Evolutionary conservation across 129 eudicot genomes (phyloP).

Genomic region (Heracleum sosnowskyi): DNA sequence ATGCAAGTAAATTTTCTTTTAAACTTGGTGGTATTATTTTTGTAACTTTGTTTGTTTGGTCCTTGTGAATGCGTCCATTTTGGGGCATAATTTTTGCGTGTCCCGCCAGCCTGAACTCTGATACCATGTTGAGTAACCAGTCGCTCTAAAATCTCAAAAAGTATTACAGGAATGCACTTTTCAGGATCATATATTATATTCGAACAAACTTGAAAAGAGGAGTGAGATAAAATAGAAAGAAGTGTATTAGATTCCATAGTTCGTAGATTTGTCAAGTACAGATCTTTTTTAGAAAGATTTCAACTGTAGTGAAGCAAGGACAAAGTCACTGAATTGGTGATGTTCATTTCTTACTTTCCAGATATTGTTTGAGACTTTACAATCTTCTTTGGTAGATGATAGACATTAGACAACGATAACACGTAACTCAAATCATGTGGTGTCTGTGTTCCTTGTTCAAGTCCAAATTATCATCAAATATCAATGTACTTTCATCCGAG

Average conservation of each 20-base stretch:
- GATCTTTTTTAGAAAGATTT: neutral
- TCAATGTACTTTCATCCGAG: no score
- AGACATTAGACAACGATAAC: neutral
- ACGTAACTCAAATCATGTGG: neutral
- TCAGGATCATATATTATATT: no score
- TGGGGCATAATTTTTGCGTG: no score
- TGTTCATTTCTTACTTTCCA: neutral
- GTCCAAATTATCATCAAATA: no score
- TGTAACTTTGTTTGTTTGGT: neutral
- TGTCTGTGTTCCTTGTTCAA: no score
- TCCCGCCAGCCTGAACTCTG: no score
- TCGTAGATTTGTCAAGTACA: neutral
- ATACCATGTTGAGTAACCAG: no score
- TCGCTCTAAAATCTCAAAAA: no score
- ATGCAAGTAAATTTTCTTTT: slow-evolving; percentile 7
- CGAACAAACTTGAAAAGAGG: neutral
- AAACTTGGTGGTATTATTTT: neutral
- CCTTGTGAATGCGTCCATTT: no score
- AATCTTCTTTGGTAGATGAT: neutral
- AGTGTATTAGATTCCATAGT: neutral
- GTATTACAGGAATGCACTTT: no score
- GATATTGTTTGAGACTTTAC: neutral
- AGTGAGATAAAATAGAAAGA: neutral
- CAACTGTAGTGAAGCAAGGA: neutral
- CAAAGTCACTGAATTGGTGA: neutral